A percentile compares a stretch with the other conserved stretches of the same genome.
These are phyloP conservation scores for Malassezia yamatoensis DNA, from an alignment of 1,284 basidiomycete species.

Conservation along the genomic window DNA sequence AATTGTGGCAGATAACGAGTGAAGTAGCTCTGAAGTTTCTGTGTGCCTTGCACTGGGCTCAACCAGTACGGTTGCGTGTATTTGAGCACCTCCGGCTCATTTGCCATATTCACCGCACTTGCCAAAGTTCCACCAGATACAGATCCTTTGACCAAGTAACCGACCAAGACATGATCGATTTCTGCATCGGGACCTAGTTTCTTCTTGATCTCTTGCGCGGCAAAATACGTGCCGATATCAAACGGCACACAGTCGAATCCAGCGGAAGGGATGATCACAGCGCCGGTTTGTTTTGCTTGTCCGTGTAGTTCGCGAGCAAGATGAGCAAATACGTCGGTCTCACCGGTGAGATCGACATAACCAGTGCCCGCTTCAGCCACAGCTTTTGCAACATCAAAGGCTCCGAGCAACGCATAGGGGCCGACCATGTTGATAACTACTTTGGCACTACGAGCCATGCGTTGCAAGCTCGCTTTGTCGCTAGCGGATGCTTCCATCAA, in stretches of 20 bases:
- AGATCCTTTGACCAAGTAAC: constrained; percentile 53
- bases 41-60: constrained; percentile 19
- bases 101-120: constrained; percentile 53
- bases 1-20: constrained; percentile 52
- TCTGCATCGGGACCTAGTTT: constrained; percentile 43
- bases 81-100: constrained; percentile 52
- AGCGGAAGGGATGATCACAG: constrained; percentile 62
- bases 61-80: constrained; percentile 54
- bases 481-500: constrained; percentile 24
- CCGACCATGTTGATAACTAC: constrained; percentile 36
- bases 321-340: constrained; percentile 51
- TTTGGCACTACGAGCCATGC: constrained; percentile 19
- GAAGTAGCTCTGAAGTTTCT: constrained; percentile 52
- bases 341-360: constrained; percentile 59
- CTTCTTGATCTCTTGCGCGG: constrained; percentile 53
- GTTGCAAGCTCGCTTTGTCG: constrained; percentile 20
- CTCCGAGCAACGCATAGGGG: constrained; percentile 27
- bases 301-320: constrained; percentile 59
- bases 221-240: constrained; percentile 58
- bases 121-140: constrained; percentile 64
- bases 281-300: constrained; percentile 58
- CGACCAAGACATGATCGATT: constrained; percentile 24
- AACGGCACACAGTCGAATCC: constrained; percentile 59
- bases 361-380: constrained; percentile 55
- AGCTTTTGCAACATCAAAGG: constrained; percentile 49